Conservation (phyloP, 208 protist genomes). For the Leishmania turanica region DNA sequence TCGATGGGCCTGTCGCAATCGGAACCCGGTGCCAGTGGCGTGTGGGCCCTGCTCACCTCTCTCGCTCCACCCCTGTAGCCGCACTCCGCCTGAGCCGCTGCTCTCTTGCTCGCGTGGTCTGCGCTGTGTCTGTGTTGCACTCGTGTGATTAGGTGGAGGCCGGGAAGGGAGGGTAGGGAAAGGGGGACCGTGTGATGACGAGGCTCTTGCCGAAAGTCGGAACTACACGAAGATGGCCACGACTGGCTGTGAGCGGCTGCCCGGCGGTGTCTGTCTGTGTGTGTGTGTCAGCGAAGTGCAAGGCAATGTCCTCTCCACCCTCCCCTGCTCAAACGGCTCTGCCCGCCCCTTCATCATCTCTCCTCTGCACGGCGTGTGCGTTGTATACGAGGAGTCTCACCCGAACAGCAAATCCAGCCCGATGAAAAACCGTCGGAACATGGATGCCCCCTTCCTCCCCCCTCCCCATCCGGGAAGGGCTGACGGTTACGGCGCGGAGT, state of each 20-base stretch:
- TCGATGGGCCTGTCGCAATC: constrained; percentile 6
- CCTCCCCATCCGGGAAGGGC: neutral
- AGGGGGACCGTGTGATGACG: neutral
- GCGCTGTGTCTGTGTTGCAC: neutral
- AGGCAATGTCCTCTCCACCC: neutral
- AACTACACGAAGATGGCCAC: neutral
- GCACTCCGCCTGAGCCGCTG: neutral
- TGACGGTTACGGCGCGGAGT: neutral
- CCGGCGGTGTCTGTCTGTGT: neutral
- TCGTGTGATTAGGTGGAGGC: neutral
- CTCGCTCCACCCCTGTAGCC: neutral
- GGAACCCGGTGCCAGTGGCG: neutral
- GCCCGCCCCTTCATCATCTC: neutral
- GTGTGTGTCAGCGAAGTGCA: neutral
- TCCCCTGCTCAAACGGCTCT: neutral
- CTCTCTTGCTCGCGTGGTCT: neutral
- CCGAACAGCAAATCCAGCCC: neutral
- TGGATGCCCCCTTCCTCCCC: neutral
- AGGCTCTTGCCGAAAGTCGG: neutral
- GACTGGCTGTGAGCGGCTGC: neutral
- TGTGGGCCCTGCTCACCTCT: neutral
- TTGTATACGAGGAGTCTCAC: neutral
- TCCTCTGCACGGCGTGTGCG: neutral
- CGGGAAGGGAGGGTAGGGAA: neutral
- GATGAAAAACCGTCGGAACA: neutral